Evolutionary conservation across 129 eudicot species (phyloP).

Genomic region (Artemisia argyi): DNA sequence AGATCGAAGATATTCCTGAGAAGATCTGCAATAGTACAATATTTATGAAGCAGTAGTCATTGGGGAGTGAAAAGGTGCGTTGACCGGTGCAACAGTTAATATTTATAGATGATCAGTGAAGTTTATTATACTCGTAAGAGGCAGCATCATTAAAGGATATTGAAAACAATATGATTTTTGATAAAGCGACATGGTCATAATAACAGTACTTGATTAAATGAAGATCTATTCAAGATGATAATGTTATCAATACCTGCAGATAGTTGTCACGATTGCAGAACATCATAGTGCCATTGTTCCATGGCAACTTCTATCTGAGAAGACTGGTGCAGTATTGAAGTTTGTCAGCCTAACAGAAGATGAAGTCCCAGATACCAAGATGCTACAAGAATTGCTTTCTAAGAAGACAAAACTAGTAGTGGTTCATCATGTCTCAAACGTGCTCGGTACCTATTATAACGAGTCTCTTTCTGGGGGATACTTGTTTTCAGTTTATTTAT

Average conservation of each 20-base stretch:
- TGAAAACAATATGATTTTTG: no score
- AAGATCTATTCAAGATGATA: background rate
- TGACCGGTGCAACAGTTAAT: no score
- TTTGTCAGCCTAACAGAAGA: conserved; percentile 71
- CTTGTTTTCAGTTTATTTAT: no score
- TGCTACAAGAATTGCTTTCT: conserved; percentile 64
- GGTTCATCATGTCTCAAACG: conserved; percentile 88
- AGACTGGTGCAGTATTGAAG: conserved; percentile 75
- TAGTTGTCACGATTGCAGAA: conserved; percentile 82
- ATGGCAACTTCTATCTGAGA: conserved; percentile 93
- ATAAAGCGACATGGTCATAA: no score
- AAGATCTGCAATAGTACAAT: no score
- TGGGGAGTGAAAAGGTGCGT: no score
- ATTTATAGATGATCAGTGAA: no score
- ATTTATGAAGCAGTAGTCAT: no score
- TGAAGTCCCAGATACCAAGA: conserved; percentile 79
- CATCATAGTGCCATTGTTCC: conserved; percentile 99
- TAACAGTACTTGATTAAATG: no score
- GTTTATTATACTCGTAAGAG: no score
- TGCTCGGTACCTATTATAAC: conserved; percentile 59
- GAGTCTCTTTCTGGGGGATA: background rate
- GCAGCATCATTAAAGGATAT: no score
- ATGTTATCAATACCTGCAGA: conserved; percentile 43
- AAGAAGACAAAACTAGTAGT: conserved; percentile 77
- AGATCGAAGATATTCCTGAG: no score